These are phyloP conservation scores for Pseudozyma hubeiensis DNA, from an alignment of 1,284 basidiomycete species.

Conservation along the genomic window DNA sequence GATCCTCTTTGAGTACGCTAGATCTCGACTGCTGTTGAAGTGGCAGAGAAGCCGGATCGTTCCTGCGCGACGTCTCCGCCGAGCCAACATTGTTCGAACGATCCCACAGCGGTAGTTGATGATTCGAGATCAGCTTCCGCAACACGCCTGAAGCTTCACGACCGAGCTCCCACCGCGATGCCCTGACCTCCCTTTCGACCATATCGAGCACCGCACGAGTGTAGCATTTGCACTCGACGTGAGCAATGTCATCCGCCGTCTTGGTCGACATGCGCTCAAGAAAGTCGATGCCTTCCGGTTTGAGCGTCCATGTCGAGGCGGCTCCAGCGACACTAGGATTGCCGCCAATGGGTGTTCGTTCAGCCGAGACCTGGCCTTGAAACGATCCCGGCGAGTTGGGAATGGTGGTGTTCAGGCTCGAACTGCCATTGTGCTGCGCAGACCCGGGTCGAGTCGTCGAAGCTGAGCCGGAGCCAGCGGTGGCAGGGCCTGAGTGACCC, in stretches of 20 bases:
- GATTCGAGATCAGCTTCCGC: constrained; percentile 53
- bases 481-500: neutral
- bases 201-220: constrained; percentile 50
- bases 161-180: constrained; percentile 56
- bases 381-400: constrained; percentile 25
- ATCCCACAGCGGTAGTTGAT: constrained; percentile 34
- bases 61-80: constrained; percentile 10
- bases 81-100: constrained; percentile 8
- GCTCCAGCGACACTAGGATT: neutral
- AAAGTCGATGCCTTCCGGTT: constrained; percentile 45
- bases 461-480: constrained; percentile 5
- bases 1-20: constrained; percentile 21
- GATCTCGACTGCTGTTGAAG: constrained; percentile 27
- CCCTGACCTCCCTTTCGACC: constrained; percentile 50
- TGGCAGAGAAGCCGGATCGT: constrained; percentile 10
- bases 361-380: constrained; percentile 28
- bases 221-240: constrained; percentile 51
- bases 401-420: constrained; percentile 5
- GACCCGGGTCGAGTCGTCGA: constrained; percentile 12
- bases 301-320: constrained; percentile 11
- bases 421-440: constrained; percentile 16
- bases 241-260: constrained; percentile 39
- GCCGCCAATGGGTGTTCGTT: constrained; percentile 27
- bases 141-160: constrained; percentile 55
- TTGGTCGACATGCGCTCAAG: constrained; percentile 51